Evolutionary conservation across 108 stramenopile species (phyloP).

Genomic region (Pseudonitzschia pungens): DNA sequence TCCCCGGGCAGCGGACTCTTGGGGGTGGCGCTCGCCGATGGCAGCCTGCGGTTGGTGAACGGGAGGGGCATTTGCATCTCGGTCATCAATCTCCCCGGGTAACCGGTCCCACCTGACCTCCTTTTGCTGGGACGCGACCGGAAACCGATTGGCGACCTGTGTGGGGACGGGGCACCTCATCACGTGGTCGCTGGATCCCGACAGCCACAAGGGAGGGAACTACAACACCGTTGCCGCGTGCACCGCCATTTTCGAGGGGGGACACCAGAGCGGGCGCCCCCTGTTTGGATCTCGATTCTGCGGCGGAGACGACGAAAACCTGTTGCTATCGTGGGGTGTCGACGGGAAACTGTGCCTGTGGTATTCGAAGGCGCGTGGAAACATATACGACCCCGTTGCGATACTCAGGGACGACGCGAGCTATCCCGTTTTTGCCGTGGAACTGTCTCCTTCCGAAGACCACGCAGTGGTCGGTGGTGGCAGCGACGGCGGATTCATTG

Average conservation of each 20-base stretch:
- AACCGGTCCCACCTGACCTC: slow-evolving; percentile 73
- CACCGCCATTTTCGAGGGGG: slow-evolving; percentile 71
- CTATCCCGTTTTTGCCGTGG: slow-evolving; percentile 79
- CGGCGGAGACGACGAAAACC: slow-evolving; percentile 56
- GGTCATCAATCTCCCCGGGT: slow-evolving; percentile 50
- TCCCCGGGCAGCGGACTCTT: slow-evolving; percentile 66
- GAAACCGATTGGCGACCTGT: slow-evolving; percentile 67
- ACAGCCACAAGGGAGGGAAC: slow-evolving; percentile 28
- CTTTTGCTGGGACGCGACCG: slow-evolving; percentile 73
- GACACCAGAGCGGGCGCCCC: slow-evolving; percentile 65
- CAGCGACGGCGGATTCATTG: slow-evolving; percentile 67
- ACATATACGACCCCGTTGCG: slow-evolving; percentile 72
- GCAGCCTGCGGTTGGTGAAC: slow-evolving; percentile 64
- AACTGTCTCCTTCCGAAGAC: slow-evolving; percentile 26
- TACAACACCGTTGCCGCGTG: slow-evolving; percentile 44
- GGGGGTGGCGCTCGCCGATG: slow-evolving; percentile 84
- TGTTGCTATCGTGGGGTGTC: slow-evolving; percentile 84
- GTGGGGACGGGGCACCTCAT: slow-evolving; percentile 78
- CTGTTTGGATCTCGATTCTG: slow-evolving; percentile 72
- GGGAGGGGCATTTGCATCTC: slow-evolving; percentile 63
- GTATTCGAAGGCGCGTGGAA: slow-evolving; percentile 61
- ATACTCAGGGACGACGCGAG: slow-evolving; percentile 45
- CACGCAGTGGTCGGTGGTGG: slow-evolving; percentile 58
- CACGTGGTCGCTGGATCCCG: slow-evolving; percentile 34
- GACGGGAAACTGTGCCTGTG: slow-evolving; percentile 82